Base-by-base conservation (phyloP, 2,329 filamentous ascomycete genomes). In the Westerdykella aurantiaca region DNA sequence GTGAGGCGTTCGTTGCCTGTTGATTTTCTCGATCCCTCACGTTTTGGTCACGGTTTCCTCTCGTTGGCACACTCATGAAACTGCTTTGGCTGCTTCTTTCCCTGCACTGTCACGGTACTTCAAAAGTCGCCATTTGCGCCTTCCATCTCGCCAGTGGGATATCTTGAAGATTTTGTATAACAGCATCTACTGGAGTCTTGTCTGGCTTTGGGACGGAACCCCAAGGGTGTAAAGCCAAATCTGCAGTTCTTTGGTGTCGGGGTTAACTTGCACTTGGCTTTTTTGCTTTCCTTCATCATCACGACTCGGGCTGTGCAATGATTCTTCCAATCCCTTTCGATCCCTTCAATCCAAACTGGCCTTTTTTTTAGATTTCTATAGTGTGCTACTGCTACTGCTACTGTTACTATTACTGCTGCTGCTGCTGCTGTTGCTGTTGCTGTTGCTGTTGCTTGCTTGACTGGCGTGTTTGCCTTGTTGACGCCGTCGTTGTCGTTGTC, bases 41-140 rank as follows among this genome's bases (percentile, higher is more conserved):
- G 25, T 29, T 29, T 29, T 64, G 51, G 56, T 56, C 61, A 67
- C 57, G 61, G 64, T 54, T 39, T 48, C 50, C 55, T 63, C 55
- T 66, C 56, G 63, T 64, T 53, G 61, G 57, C 62, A 56, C 34
- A 53, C 58, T 63, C 55, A 67, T 56, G 63, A 66, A 56, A 60
- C 55, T 64, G 54, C 59, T 61, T 57, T 63, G 62, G 63, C 25
- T 66, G 56, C 51, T 45, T 48, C 23, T 56, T 64, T 60, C 59
- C 46, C 51, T 53, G 55, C 60, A 56, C 56, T 58, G 58, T 61
- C 25, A 60, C 50, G 60, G 62, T 63, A 63, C 50, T 56, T 52
- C 52, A 67, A 67, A 67, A 67, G 62, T 67, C 67, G 64, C 59
- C 38, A 59, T 62, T 61, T 63, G 51, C 55, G 55, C 55, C 25